Conservation (phyloP, 345 rosid genomes). For the Syzygium grande region DNA sequence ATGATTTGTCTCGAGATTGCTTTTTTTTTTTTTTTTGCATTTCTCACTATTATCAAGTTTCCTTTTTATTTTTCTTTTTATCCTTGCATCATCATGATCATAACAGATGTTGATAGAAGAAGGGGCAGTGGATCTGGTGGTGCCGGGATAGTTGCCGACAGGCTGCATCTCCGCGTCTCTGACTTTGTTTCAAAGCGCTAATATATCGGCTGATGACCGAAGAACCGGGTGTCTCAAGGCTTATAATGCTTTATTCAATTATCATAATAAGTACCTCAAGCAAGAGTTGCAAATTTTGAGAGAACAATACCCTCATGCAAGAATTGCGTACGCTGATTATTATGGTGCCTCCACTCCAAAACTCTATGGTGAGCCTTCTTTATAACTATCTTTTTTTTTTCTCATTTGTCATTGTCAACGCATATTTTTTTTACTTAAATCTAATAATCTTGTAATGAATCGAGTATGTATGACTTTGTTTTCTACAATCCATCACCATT, state of each 20-base stretch:
- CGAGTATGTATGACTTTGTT: too few relatives aligned
- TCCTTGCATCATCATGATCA: too few relatives aligned
- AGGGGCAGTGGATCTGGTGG: conserved; percentile 58
- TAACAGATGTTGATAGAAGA: conserved; percentile 48
- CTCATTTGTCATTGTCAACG: not conserved
- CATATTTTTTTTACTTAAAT: not conserved
- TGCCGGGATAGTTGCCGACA: conserved; percentile 54
- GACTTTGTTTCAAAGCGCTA: conserved; percentile 26
- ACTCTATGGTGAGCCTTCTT: conserved; percentile 27
- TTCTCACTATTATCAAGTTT: not conserved
- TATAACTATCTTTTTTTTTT: not conserved
- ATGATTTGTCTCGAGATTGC: not conserved
- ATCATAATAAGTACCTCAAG: conserved; percentile 42
- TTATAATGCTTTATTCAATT: conserved; percentile 32
- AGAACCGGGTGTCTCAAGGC: conserved; percentile 37
- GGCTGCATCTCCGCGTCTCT: conserved; percentile 55
- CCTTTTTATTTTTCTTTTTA: not conserved
- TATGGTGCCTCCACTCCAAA: conserved; percentile 41
- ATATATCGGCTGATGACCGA: conserved; percentile 28
- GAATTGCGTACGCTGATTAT: conserved; percentile 31
- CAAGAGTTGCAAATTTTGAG: conserved; percentile 22
- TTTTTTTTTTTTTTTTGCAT: not conserved
- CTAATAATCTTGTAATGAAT: not conserved
- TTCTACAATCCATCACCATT: not conserved
- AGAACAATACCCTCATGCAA: conserved; percentile 35